Evolutionary conservation across 2,329 filamentous ascomycete genomes (phyloP), one percentile per base, ranked within the genome.

Genomic region (Pyrenophora graminea): DNA sequence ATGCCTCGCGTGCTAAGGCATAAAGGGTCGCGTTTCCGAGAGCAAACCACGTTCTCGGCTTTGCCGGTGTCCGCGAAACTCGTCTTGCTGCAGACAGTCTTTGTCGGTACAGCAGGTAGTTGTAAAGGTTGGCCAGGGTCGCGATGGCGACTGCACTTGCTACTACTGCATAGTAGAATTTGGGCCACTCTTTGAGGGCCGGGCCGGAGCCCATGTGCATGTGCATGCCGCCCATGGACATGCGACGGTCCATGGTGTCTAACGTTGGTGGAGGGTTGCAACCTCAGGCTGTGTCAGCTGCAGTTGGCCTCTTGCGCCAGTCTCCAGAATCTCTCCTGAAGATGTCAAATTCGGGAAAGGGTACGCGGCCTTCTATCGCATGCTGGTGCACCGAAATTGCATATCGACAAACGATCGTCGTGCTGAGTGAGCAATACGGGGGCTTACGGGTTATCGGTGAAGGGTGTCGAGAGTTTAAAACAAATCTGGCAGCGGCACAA

Each of bases 151-250:
- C 73, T 15, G 72, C 71, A 17, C 71, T 69, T 13, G 77, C 79
- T 3, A 83, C 74, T 2, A 80, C 75, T 1, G 75, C 76, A 76
- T 80, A 83, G 66, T 83, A 83, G 61, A 79, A 78, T 41, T 77
- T 74, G 56, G 81, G 80, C 45, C 82, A 71, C 23, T 76, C 70
- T 48, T 75, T 74, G 31, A 79, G 73, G 31, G 69, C 69, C 6
- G 79, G 79, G 25, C 77, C 78, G 43, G 61, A 66, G 49, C 70
- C 74, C 69, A 70, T 71, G 23, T 50, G 56, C 61, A 63, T 64
- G 34, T 58, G 48, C 61, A 63, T 64, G 34, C 57, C 48, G 30
- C 49, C 48, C 27, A 30, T 30, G 10, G 27, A 30, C 27, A 30
- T 30, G 27, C 27, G 27, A 47, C 63, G 63, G 50, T 56, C 62